These are phyloP conservation scores for Chytriomyces confervae DNA, from an alignment of 192 early-diverging fungal genomes.

Conservation along the genomic window DNA sequence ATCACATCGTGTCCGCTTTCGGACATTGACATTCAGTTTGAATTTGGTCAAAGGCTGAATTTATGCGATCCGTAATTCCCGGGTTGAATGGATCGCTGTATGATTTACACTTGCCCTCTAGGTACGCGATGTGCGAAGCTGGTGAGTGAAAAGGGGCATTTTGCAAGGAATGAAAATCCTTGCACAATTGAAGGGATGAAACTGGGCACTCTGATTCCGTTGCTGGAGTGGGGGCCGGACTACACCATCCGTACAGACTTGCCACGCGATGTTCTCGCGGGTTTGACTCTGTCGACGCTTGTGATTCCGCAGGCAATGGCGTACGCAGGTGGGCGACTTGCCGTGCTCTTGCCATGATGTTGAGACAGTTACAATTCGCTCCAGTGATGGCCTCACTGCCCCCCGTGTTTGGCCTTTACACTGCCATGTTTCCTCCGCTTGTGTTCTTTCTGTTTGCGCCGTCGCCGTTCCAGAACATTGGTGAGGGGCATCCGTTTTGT, in stretches of 20 bases:
- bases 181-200: too few relatives aligned
- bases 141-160: too few relatives aligned
- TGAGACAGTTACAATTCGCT: background rate
- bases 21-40: too few relatives aligned
- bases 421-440: conserved; percentile 28
- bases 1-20: too few relatives aligned
- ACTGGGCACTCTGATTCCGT: conserved; percentile 1
- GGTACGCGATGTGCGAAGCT: too few relatives aligned
- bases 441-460: conserved; percentile 26
- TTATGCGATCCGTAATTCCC: too few relatives aligned
- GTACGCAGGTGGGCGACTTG: conserved; percentile 25
- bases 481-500: conserved; percentile 3
- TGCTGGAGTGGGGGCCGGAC: background rate
- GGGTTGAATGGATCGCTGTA: too few relatives aligned
- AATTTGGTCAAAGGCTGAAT: too few relatives aligned
- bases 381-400: conserved; percentile 32
- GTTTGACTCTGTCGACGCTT: conserved; percentile 27
- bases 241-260: background rate
- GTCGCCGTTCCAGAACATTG: conserved; percentile 35
- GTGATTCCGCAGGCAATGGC: conserved; percentile 38
- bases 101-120: too few relatives aligned
- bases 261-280: conserved; percentile 24
- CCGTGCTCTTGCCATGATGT: background rate
- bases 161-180: too few relatives aligned
- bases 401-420: conserved; percentile 34